A percentile compares a stretch with the other conserved stretches of the same genome.
These are phyloP conservation scores for Arthrobotrys entomopaga DNA, from an alignment of 2,329 filamentous ascomycete species.

Conservation along the genomic window DNA sequence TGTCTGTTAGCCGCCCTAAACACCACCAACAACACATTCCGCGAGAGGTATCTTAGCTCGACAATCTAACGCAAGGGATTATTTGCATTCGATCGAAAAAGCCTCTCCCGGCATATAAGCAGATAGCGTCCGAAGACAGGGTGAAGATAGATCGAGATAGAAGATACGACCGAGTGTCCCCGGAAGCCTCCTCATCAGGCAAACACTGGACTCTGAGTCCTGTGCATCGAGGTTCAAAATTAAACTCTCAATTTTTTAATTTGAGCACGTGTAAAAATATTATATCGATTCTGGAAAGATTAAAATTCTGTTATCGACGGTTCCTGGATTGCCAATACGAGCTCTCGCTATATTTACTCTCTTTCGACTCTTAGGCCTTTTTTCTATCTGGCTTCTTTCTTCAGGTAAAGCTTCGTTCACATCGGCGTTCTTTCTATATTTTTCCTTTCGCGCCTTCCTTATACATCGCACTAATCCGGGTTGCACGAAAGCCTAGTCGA, in stretches of 20 bases:
- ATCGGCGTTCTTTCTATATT: constrained; percentile 16
- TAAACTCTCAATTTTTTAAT: constrained; percentile 34
- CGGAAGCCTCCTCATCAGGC: constrained; percentile 13
- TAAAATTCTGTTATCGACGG: constrained; percentile 6
- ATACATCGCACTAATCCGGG: constrained; percentile 34
- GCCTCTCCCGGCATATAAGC: constrained; percentile 33
- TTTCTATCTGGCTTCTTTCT: constrained; percentile 15
- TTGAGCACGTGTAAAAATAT: constrained; percentile 36
- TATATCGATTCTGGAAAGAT: constrained; percentile 8
- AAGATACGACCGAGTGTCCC: not conserved
- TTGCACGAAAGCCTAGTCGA: not conserved
- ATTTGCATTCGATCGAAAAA: constrained; percentile 7
- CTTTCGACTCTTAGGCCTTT: constrained; percentile 7
- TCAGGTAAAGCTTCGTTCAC: constrained; percentile 20
- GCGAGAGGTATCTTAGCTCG: not conserved
- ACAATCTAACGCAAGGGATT: constrained; percentile 46
- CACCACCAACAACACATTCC: constrained; percentile 4
- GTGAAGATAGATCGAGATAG: not conserved
- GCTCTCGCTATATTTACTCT: constrained; percentile 29
- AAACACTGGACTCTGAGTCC: constrained; percentile 8
- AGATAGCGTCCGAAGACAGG: constrained; percentile 19
- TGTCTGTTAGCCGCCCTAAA: not conserved
- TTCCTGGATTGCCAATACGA: constrained; percentile 18
- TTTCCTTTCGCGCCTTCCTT: constrained; percentile 25
- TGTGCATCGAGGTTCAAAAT: constrained; percentile 14